A percentile compares a stretch with the other conserved stretches of the same genome.
Conservation (phyloP, 148 eudicot species). For the Cornus kousa region DNA sequence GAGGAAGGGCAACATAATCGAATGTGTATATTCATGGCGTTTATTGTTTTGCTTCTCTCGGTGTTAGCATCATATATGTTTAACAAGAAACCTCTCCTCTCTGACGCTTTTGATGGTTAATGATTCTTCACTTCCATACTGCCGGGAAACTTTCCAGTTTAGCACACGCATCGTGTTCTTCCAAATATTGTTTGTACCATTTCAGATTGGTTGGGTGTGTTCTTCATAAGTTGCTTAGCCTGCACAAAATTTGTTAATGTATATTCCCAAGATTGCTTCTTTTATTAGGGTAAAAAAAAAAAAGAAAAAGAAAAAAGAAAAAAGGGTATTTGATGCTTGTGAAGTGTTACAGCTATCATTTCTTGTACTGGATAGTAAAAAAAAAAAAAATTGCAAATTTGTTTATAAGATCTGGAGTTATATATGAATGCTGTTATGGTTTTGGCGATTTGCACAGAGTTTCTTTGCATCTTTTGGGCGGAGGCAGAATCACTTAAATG, state of each 20-base stretch:
- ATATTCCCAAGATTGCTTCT: slow-evolving; percentile 3
- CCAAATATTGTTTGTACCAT: neutral
- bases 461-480: neutral
- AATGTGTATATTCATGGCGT: slow-evolving; percentile 33
- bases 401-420: neutral
- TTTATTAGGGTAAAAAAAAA: too few relatives aligned
- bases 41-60: slow-evolving; percentile 37
- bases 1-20: slow-evolving; percentile 10
- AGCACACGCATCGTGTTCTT: neutral
- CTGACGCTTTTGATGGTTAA: slow-evolving; percentile 7
- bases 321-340: slow-evolving; percentile 1
- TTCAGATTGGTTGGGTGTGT: slow-evolving; percentile 7
- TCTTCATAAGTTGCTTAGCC: neutral
- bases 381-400: neutral
- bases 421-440: neutral
- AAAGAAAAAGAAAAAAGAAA: neutral
- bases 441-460: neutral
- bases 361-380: neutral
- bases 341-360: neutral
- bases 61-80: slow-evolving; percentile 30
- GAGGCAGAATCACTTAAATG: too few relatives aligned
- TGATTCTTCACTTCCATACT: neutral
- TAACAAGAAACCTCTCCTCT: slow-evolving; percentile 9
- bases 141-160: neutral
- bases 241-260: neutral